Percentiles rank a stretch among this genome's conserved stretches.
phyloP scores from a whole-genome alignment of 371 early-diverging fungal genomes.

The Chytridiales sp. region DNA sequence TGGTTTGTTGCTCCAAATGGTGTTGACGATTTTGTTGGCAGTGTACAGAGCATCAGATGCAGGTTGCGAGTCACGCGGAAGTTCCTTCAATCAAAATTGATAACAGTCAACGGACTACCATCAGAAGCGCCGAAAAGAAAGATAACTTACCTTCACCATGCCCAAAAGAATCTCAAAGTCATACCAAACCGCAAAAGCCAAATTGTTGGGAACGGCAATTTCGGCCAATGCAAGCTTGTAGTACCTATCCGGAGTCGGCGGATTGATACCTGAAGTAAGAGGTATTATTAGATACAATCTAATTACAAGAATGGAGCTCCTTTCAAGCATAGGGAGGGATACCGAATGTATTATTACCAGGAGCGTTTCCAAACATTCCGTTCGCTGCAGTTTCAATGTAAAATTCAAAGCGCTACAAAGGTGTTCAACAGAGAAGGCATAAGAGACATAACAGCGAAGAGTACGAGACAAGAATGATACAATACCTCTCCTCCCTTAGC shows the following conservation, averaged over 20 bases:
- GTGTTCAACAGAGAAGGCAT: neutral
- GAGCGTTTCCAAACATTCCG: conserved; percentile 85
- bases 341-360: conserved; percentile 32
- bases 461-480: neutral
- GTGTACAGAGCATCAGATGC: conserved; percentile 76
- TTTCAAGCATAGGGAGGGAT: conserved; percentile 4
- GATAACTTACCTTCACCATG: conserved; percentile 62
- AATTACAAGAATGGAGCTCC: neutral
- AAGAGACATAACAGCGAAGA: neutral
- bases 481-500: conserved; percentile 62
- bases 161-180: conserved; percentile 78
- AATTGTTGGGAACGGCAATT: conserved; percentile 66
- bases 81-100: too few species aligned
- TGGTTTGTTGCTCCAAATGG: conserved; percentile 57
- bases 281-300: neutral
- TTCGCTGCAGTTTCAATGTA: conserved; percentile 93
- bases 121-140: neutral
- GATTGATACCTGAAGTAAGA: conserved; percentile 57
- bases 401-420: conserved; percentile 52
- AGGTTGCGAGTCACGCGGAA: conserved; percentile 66
- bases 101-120: neutral
- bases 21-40: conserved; percentile 79
- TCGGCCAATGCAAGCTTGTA: conserved; percentile 57
- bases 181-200: conserved; percentile 61
- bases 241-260: conserved; percentile 66